Evolutionary conservation across 352 stramenopile species (phyloP).

Genomic region (Globisporangium rhizosaccharum): DNA sequence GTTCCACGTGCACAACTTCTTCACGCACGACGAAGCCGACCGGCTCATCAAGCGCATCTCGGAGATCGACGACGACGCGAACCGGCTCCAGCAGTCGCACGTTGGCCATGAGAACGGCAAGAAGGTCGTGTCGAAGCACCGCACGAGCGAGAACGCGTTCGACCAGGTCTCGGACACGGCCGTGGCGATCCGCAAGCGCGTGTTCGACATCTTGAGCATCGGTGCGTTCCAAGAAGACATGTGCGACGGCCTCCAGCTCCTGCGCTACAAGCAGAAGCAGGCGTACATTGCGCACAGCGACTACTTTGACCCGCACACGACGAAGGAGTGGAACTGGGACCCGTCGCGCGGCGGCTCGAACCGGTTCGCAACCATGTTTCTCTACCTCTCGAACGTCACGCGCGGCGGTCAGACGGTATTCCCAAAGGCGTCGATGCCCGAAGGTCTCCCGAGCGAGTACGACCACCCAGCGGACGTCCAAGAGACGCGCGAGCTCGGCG

Average conservation of each 20-base stretch:
- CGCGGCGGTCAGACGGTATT: constrained; percentile 83
- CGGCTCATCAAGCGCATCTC: constrained; percentile 73
- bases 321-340: constrained; percentile 67
- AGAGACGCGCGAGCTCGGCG: constrained; percentile 35
- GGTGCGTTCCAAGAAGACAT: constrained; percentile 86
- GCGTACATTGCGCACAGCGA: constrained; percentile 94
- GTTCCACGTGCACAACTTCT: constrained; percentile 87
- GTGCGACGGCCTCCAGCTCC: constrained; percentile 93
- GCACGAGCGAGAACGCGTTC: constrained; percentile 88
- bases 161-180: constrained; percentile 74
- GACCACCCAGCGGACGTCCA: constrained; percentile 37
- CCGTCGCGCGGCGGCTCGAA: constrained; percentile 69
- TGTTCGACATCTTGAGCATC: constrained; percentile 90
- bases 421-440: constrained; percentile 63
- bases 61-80: constrained; percentile 73
- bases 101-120: constrained; percentile 68
- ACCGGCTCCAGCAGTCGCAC: constrained; percentile 80
- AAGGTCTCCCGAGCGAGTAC: constrained; percentile 52
- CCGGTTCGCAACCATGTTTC: constrained; percentile 78
- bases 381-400: constrained; percentile 80
- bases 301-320: constrained; percentile 82
- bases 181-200: constrained; percentile 72
- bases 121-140: constrained; percentile 63
- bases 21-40: constrained; percentile 75
- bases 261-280: constrained; percentile 94